phyloP scores from a whole-genome alignment of 108 stramenopile genomes.

The Conticribra weissflogii region DNA sequence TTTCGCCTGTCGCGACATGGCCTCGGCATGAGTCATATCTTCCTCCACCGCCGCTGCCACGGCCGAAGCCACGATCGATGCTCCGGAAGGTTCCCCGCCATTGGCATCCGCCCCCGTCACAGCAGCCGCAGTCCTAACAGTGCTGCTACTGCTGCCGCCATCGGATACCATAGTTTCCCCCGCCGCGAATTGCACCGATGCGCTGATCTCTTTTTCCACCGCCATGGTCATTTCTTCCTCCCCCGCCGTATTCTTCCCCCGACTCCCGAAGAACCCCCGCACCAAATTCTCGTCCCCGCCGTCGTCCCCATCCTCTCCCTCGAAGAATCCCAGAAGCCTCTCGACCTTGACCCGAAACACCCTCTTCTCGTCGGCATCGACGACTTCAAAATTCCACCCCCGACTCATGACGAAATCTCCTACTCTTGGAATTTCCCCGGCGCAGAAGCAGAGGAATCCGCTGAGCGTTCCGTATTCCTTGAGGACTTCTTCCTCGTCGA shows the following conservation, averaged over 20 bases:
- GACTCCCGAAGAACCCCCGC: slow-evolving; percentile 53
- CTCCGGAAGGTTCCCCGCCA: not conserved
- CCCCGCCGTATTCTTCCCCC: slow-evolving; percentile 23
- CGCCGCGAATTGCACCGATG: slow-evolving; percentile 1
- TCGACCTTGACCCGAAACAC: slow-evolving; percentile 79
- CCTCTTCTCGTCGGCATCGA: slow-evolving; percentile 84
- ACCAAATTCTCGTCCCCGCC: slow-evolving; percentile 61
- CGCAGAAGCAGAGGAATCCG: slow-evolving; percentile 93
- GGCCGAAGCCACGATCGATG: slow-evolving; percentile 15
- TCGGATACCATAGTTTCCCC: no score
- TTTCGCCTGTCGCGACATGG: slow-evolving; percentile 31
- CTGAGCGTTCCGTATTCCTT: slow-evolving; percentile 91
- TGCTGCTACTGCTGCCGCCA: no score
- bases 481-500: slow-evolving; percentile 87
- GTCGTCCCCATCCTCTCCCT: slow-evolving; percentile 54
- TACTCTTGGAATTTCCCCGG: slow-evolving; percentile 92
- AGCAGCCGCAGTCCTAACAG: no score
- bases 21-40: slow-evolving; percentile 40
- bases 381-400: slow-evolving; percentile 92
- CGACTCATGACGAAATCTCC: slow-evolving; percentile 91
- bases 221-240: slow-evolving; percentile 13
- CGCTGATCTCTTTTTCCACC: slow-evolving; percentile 23
- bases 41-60: slow-evolving; percentile 40
- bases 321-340: slow-evolving; percentile 75
- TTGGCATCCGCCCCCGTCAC: slow-evolving; percentile 11